phyloP scores from a whole-genome alignment of 768 basidiomycete species.

The Hygrophorus pudorinus region DNA sequence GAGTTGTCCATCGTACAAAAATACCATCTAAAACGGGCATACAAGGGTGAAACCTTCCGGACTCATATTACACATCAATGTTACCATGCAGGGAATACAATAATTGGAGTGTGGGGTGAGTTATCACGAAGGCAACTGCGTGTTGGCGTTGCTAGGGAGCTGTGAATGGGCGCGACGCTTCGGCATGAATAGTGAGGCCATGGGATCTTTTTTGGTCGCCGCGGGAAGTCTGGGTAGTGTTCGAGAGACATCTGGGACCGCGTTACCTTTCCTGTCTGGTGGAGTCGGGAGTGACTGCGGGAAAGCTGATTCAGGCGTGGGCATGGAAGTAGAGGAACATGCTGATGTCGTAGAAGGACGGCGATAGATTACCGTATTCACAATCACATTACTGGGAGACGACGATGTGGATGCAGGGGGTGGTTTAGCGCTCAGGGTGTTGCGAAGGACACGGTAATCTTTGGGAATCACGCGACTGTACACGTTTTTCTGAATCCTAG shows the following conservation, averaged over 20 bases:
- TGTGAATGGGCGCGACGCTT: slow-evolving; percentile 61
- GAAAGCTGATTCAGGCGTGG: neutral
- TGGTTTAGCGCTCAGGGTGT: slow-evolving; percentile 24
- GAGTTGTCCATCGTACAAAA: too few relatives aligned
- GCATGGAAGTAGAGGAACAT: slow-evolving; percentile 6
- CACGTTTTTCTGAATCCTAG: slow-evolving; percentile 53
- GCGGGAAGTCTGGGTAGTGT: slow-evolving; percentile 22
- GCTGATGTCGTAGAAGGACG: slow-evolving; percentile 19
- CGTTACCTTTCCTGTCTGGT: neutral
- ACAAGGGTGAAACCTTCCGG: too few relatives aligned
- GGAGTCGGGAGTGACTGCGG: neutral
- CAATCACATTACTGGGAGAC: slow-evolving; percentile 34
- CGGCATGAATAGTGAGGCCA: slow-evolving; percentile 59
- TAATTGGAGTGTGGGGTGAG: too few relatives aligned
- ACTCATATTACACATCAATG: too few relatives aligned
- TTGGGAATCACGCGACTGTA: slow-evolving; percentile 46
- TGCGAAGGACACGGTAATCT: slow-evolving; percentile 31
- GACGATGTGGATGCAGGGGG: slow-evolving; percentile 20
- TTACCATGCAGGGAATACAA: too few relatives aligned
- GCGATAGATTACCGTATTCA: slow-evolving; percentile 36
- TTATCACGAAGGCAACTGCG: too few relatives aligned
- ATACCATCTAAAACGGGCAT: too few relatives aligned
- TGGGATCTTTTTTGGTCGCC: slow-evolving; percentile 51
- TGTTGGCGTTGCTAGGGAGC: slow-evolving; percentile 20
- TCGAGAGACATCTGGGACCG: neutral